Conservation (phyloP, 2,329 filamentous ascomycete genomes). For the Alternaria sp. region DNA sequence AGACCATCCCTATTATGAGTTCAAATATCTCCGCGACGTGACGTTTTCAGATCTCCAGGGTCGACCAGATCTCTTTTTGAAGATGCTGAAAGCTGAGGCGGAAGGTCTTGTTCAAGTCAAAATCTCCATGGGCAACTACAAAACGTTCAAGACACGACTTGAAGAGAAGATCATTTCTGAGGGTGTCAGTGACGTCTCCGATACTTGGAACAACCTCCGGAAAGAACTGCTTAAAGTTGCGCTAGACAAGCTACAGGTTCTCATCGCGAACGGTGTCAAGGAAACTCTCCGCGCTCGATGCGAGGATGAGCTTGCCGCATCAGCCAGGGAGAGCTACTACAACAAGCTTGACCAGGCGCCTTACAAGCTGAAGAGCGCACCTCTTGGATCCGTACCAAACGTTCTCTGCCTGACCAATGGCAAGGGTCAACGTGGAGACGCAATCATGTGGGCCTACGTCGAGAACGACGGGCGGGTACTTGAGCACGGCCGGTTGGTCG, state of each 20-base stretch:
- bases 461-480: conserved; percentile 90
- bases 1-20: conserved; percentile 94
- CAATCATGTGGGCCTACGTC: conserved; percentile 89
- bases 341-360: conserved; percentile 93
- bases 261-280: conserved; percentile 92
- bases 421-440: conserved; percentile 78
- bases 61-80: conserved; percentile 87
- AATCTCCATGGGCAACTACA: conserved; percentile 77
- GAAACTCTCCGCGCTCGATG: conserved; percentile 93
- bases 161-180: conserved; percentile 89
- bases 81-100: conserved; percentile 97
- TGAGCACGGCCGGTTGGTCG: conserved; percentile 86
- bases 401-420: conserved; percentile 90
- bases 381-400: conserved; percentile 84
- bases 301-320: conserved; percentile 88
- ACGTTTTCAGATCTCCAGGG: conserved; percentile 81
- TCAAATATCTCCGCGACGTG: conserved; percentile 94
- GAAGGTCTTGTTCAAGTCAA: conserved; percentile 90
- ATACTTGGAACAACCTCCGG: conserved; percentile 91
- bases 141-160: conserved; percentile 77
- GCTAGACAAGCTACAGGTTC: conserved; percentile 78
- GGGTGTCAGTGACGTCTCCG: conserved; percentile 92
- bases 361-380: conserved; percentile 92
- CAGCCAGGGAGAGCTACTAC: conserved; percentile 87
- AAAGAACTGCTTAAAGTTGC: conserved; percentile 84